Conservation (phyloP, 2,329 filamentous ascomycete genomes). For the Penicillium sp. region DNA sequence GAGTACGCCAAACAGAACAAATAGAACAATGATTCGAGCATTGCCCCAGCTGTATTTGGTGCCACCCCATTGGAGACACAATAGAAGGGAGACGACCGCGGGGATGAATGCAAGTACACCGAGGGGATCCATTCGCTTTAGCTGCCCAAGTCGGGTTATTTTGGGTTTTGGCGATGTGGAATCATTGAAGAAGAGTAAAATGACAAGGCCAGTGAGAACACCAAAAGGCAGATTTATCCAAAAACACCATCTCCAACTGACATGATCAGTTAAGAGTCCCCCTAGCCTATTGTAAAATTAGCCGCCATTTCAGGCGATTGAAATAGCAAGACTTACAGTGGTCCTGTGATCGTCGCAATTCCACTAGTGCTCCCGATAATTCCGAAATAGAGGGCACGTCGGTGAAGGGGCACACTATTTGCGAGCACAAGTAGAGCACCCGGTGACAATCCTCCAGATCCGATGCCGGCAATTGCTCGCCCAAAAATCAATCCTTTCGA, state of each 20-base stretch:
- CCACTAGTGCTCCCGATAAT: slow-evolving; percentile 46
- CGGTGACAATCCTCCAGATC: slow-evolving; percentile 40
- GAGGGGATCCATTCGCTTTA: slow-evolving; percentile 41
- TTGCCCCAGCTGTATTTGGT: slow-evolving; percentile 48
- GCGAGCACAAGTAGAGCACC: slow-evolving; percentile 44
- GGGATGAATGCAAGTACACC: slow-evolving; percentile 49
- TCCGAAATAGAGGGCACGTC: slow-evolving; percentile 44
- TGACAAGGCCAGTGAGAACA: slow-evolving; percentile 31
- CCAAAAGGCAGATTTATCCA: slow-evolving; percentile 44
- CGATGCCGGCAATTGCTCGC: slow-evolving; percentile 44
- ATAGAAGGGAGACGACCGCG: slow-evolving; percentile 48
- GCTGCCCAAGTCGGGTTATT: slow-evolving; percentile 18
- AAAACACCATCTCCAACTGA: slow-evolving; percentile 48
- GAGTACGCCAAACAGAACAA: slow-evolving; percentile 53
- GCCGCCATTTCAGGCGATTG: background rate
- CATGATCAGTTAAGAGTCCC: slow-evolving; percentile 43
- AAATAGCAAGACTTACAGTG: slow-evolving; percentile 28
- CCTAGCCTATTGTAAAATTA: slow-evolving; percentile 36
- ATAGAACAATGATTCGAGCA: slow-evolving; percentile 48
- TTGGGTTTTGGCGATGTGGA: slow-evolving; percentile 24
- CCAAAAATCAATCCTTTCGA: slow-evolving; percentile 44
- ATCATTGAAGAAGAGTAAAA: slow-evolving; percentile 35
- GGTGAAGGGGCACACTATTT: slow-evolving; percentile 41
- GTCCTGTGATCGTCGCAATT: slow-evolving; percentile 45
- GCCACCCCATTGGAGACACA: slow-evolving; percentile 51